Percentiles rank a stretch among this genome's conserved stretches.
Evolutionary conservation across 805 yeast species (phyloP).

Genomic region (Candida vartiovaarae): DNA sequence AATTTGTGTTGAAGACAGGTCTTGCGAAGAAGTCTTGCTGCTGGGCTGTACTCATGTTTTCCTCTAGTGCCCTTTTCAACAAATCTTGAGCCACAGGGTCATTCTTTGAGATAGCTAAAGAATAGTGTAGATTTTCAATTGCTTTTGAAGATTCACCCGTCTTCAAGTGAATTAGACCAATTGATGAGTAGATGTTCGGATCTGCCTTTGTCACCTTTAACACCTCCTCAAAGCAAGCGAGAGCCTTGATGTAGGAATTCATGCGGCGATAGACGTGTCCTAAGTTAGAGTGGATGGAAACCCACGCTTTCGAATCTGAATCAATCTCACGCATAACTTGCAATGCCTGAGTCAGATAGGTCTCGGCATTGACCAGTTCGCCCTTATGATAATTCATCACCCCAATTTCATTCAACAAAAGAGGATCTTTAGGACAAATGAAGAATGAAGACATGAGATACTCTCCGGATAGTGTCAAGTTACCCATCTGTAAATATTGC

Average conservation of each 20-base stretch:
- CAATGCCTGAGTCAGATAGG: conserved; percentile 62
- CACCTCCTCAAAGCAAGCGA: conserved; percentile 72
- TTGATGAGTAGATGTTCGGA: conserved; percentile 70
- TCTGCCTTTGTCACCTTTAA: conserved; percentile 62
- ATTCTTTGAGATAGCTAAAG: conserved; percentile 68
- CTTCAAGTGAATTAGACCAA: conserved; percentile 77
- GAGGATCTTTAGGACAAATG: conserved; percentile 80
- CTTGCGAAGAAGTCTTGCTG: conserved; percentile 23
- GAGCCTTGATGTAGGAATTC: conserved; percentile 55
- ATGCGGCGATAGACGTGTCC: conserved; percentile 82
- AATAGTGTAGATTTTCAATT: conserved; percentile 70
- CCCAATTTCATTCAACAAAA: conserved; percentile 85
- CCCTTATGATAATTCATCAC: conserved; percentile 79
- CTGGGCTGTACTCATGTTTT: conserved; percentile 28
- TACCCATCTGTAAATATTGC: conserved; percentile 90
- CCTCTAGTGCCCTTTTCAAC: conserved; percentile 68
- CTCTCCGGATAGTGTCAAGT: conserved; percentile 77
- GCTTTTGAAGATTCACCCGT: conserved; percentile 58
- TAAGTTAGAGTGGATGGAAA: conserved; percentile 76
- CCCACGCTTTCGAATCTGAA: conserved; percentile 77
- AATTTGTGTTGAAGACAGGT: conserved; percentile 13
- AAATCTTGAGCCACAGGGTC: conserved; percentile 84
- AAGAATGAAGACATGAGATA: conserved; percentile 69
- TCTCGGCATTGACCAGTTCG: conserved; percentile 62
- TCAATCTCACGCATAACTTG: conserved; percentile 60